Evolutionary conservation across 352 stramenopile genomes (phyloP), one percentile per base, ranked within the genome.

Genomic region (Albugo candida): DNA sequence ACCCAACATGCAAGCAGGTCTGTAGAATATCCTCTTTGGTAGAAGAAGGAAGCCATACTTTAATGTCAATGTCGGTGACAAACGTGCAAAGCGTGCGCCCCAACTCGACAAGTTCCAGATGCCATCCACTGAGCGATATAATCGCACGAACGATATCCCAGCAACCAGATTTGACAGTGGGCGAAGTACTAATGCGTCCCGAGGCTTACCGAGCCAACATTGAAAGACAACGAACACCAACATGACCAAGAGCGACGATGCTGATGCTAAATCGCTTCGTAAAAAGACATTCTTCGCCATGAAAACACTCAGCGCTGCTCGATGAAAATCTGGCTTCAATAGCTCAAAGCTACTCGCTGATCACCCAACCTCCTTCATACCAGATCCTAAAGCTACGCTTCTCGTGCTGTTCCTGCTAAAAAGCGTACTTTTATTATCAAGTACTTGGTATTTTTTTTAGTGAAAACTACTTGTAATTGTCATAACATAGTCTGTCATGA

Each of bases 181-280:
- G 44, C 74, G 73, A 10, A 89, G 51, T 41, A 89, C 34, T n/a
- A 89, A 54, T 49, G 85, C 16, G 37, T 89, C 73, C 14, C 77
- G 69, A 10, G 77, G 67, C 1, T 45, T 38, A 14, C 61, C 74
- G 13, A 70, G 59, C 64, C 5, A 79, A 54, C 14, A 65, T 39
- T 65, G 80, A 36, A 65, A 46, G 21, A 78, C 42, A 31, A 31
- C 8, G 24, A 31, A 8, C 24, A 31, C 24, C 24, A 31, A 31
- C 3, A 31, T 31, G 24, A 8, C 24, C 24, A 31, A 31, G 24
- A 31, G 24, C 38, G 8, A 43, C 1, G 39, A 48, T 8, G 46
- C 47, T 10, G 31, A 41, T 10, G 24, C 24, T 8, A 8, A 31
- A 31, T 31, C 24, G 8, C 24, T 31, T 31, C 24, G 24, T 20